Percentiles rank a stretch among this genome's conserved stretches.
phyloP scores from a whole-genome alignment of 208 protist species.

The Acanthamoeba triangularis region DNA sequence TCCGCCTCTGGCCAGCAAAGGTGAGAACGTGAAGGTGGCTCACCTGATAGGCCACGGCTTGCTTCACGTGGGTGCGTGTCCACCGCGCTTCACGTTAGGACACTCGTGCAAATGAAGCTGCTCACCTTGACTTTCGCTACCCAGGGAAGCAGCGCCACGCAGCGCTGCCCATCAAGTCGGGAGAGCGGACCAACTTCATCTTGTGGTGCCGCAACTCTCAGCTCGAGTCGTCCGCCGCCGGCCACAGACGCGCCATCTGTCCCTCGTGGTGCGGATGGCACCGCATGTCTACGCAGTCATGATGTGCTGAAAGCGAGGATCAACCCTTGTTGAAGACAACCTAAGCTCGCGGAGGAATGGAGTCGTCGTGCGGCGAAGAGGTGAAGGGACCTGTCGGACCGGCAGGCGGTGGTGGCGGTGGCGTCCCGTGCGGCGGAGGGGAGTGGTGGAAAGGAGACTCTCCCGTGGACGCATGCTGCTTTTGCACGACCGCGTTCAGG shows the following conservation, averaged over 20 bases:
- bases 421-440: neutral
- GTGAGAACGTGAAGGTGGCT: neutral
- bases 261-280: constrained; percentile 23
- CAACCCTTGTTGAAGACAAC: neutral
- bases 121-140: too few species aligned
- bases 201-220: constrained; percentile 18
- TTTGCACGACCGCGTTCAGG: neutral
- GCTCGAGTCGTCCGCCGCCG: neutral
- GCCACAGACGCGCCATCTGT: neutral
- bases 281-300: neutral
- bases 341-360: neutral
- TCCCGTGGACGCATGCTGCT: neutral
- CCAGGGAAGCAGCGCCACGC: constrained; percentile 35
- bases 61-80: neutral
- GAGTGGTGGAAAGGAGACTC: neutral
- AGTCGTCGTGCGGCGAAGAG: neutral
- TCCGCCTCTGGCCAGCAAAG: constrained; percentile 1
- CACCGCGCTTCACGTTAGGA: neutral
- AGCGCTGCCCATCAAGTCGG: neutral
- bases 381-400: neutral
- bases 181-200: constrained; percentile 46
- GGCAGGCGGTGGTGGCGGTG: neutral
- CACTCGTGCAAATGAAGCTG: neutral
- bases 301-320: neutral
- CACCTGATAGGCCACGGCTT: constrained; percentile 17